phyloP scores from a whole-genome alignment of 2,329 filamentous ascomycete species.

The Fusarium temperatum region DNA sequence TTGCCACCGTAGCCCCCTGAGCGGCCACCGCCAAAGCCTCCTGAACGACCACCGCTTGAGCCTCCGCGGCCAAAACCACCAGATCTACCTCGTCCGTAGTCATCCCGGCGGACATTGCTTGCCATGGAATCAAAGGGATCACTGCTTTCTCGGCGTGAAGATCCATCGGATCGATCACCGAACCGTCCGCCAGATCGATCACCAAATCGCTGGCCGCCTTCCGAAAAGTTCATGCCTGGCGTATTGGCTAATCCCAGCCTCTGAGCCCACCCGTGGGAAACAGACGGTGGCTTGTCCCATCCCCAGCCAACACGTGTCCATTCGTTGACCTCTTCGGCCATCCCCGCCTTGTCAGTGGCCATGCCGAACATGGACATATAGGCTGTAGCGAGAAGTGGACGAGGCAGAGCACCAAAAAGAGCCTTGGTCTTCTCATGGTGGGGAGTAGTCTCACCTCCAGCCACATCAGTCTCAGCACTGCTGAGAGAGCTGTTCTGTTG shows the following conservation, averaged over 20 bases:
- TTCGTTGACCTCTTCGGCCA: conserved; percentile 63
- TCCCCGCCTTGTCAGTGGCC: conserved; percentile 51
- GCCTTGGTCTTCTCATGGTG: conserved; percentile 55
- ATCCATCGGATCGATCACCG: not conserved
- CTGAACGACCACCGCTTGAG: conserved; percentile 7
- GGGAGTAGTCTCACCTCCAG: conserved; percentile 57
- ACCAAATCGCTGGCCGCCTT: conserved; percentile 12
- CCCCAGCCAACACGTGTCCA: conserved; percentile 63
- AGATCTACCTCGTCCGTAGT: conserved; percentile 13
- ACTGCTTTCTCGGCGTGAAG: not conserved
- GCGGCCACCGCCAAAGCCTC: not conserved
- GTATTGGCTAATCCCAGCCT: conserved; percentile 46
- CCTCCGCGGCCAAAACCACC: conserved; percentile 13
- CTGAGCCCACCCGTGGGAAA: conserved; percentile 39
- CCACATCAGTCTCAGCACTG: conserved; percentile 62
- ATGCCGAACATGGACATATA: conserved; percentile 68
- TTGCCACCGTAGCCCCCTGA: not conserved
- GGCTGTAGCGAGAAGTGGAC: conserved; percentile 46
- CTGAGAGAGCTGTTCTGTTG: conserved; percentile 62
- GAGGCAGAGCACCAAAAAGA: conserved; percentile 55
- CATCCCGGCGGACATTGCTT: conserved; percentile 40
- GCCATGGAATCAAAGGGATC: conserved; percentile 43
- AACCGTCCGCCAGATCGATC: not conserved
- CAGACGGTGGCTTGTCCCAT: conserved; percentile 57
- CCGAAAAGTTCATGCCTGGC: conserved; percentile 47